Conservation (phyloP, 192 early-diverging fungal species). For the Chytriomyces confervae region DNA sequence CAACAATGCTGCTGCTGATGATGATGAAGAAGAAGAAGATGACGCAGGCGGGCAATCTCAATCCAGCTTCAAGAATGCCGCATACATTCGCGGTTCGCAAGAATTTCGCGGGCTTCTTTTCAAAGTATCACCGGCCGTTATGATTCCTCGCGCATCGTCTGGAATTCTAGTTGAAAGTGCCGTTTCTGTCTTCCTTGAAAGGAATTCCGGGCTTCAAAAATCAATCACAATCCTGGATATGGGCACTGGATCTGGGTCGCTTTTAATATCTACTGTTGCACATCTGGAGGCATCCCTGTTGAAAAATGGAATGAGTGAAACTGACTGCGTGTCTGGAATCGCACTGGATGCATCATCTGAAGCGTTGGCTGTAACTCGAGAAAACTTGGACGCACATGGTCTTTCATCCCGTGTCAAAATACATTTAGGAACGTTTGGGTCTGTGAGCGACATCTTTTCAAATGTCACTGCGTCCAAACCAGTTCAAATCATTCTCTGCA, state of each 20-base stretch:
- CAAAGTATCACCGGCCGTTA: conserved; percentile 28
- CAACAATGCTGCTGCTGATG: neutral
- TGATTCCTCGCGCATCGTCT: conserved; percentile 23
- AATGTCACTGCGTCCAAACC: neutral
- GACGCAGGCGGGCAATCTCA: neutral
- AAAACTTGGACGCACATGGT: conserved; percentile 8
- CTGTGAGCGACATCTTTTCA: neutral
- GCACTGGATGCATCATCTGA: conserved; percentile 20
- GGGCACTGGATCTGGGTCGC: conserved; percentile 29
- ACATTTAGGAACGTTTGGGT: neutral
- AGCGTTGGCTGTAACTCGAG: conserved; percentile 5
- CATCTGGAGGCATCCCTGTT: neutral
- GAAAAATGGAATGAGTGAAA: neutral
- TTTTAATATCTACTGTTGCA: conserved; percentile 20
- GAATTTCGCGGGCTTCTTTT: conserved; percentile 15
- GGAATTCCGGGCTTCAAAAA: neutral
- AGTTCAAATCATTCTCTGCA: conserved; percentile 11
- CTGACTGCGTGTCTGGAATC: conserved; percentile 2
- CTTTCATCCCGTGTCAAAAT: neutral
- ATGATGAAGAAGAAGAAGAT: neutral
- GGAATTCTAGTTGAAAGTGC: conserved; percentile 17
- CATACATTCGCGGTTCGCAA: conserved; percentile 9
- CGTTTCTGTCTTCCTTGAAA: neutral
- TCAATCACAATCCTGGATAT: conserved; percentile 18
- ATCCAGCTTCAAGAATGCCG: conserved; percentile 7